Evolutionary conservation across 1,284 basidiomycete species (phyloP), one percentile per base, ranked within the genome.

Genomic region (Puccinia novopanici): DNA sequence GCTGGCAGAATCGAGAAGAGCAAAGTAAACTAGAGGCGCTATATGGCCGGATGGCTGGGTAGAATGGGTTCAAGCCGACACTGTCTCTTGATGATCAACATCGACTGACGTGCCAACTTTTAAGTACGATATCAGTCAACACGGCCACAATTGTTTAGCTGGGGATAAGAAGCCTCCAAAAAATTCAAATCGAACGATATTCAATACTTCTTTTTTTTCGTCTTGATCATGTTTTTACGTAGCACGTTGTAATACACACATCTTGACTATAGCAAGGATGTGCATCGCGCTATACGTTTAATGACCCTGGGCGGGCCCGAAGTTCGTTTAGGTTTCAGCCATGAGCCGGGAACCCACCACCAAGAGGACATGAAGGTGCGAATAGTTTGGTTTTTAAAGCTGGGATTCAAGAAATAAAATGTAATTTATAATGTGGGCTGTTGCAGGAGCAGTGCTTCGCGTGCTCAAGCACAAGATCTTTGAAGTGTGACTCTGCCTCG

Each of bases 161-260:
- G 30, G 57, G 10, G 19, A n/a, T 55, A 24, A 5, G 27, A 59
- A 59, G 57, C 30, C 57, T 30, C n/a, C n/a, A n/a, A n/a, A n/a
- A 40, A 63, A 63, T 17, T 40, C 34, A 40, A 22, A 40, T 63
- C 59, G 34, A 63, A 40, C 34, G 59, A 63, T 59, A 55, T 45
- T 8, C 15, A 45, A 45, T 45, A 45, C n/a, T n/a, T n/a, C n/a
- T n/a, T 45, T 8, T 27, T 24, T 57, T 9, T 24, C 55, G 3
- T 8, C 24, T 61, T 61, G 24, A 27, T 13, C 9, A 61, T 61
- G 57, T 61, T 34, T 61, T 10, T 17, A 37, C 15, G 13, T 30
- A 34, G 5, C 30, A 61, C 30, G 15, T 27, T 27, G 27, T 57
- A 27, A 8, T 45, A 45, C 42, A 45, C 42, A 45, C 6, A 45